These are phyloP conservation scores for Aspergillus conjunctus DNA, from an alignment of 495 filamentous ascomycete genomes.

Conservation along the genomic window DNA sequence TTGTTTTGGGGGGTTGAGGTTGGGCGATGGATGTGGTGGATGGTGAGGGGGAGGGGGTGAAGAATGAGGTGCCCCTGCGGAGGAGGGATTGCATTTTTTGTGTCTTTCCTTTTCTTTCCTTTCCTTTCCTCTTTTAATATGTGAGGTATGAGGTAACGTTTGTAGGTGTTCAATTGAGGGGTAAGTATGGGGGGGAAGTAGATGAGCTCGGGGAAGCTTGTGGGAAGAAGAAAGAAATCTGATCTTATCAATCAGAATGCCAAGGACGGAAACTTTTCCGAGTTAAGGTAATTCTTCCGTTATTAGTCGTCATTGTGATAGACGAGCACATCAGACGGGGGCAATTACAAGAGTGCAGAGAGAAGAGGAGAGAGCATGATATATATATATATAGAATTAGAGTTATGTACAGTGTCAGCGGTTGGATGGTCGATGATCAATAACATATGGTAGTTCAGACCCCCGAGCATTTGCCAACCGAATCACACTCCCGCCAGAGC, in stretches of 20 bases:
- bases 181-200: not conserved
- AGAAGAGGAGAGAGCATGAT: not conserved
- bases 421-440: not conserved
- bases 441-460: slow-evolving; percentile 48
- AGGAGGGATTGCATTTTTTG: slow-evolving; percentile 42
- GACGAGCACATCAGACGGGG: not conserved
- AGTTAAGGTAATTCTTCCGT: not conserved
- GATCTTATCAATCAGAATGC: slow-evolving; percentile 28
- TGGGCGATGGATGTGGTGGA: slow-evolving; percentile 32
- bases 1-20: slow-evolving; percentile 25
- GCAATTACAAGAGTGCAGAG: not conserved
- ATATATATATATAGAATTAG: not conserved
- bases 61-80: slow-evolving; percentile 28
- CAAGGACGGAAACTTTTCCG: slow-evolving; percentile 18
- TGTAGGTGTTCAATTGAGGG: not conserved
- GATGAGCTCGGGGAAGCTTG: not conserved
- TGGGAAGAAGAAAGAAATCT: too few species aligned
- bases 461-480: slow-evolving; percentile 24
- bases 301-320: not conserved
- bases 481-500: slow-evolving; percentile 20
- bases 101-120: not conserved
- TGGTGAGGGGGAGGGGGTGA: slow-evolving; percentile 37
- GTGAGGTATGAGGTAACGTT: not conserved
- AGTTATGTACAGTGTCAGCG: not conserved
- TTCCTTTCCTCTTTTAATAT: not conserved